Percentiles rank a stretch among this genome's conserved stretches.
These are phyloP conservation scores for Lipomyces sp. DNA, from an alignment of 805 yeast genomes.

Conservation along the genomic window DNA sequence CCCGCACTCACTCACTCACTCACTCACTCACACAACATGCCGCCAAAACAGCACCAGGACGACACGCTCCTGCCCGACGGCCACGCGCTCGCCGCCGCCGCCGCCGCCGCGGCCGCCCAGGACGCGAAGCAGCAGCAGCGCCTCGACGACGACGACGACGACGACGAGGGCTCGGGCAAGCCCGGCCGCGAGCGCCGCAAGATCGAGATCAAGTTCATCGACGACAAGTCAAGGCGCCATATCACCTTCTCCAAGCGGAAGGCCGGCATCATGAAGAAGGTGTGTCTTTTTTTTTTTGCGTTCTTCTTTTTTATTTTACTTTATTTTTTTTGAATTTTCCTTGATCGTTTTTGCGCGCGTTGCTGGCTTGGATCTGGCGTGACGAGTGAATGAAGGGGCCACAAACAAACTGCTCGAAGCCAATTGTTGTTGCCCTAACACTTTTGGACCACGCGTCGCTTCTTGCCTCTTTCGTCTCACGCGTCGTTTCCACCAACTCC, in stretches of 20 bases:
- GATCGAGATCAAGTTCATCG: slow-evolving; percentile 94
- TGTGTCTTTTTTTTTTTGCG: slow-evolving; percentile 4
- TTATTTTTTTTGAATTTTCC: neutral
- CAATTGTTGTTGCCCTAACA: neutral
- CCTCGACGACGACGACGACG: slow-evolving; percentile 45
- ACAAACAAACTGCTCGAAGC: too few relatives aligned
- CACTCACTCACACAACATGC: slow-evolving; percentile 8
- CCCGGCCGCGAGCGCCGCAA: slow-evolving; percentile 67
- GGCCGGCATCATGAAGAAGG: slow-evolving; percentile 97
- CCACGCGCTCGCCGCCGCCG: slow-evolving; percentile 10
- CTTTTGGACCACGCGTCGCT: slow-evolving; percentile 15
- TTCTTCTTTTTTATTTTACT: neutral
- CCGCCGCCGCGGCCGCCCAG: slow-evolving; percentile 10
- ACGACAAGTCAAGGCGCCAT: slow-evolving; percentile 96
- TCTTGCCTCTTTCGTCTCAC: neutral
- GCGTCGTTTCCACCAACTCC: neutral
- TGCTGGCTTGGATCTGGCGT: neutral
- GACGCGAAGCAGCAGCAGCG: slow-evolving; percentile 14
- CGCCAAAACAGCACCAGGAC: slow-evolving; percentile 10
- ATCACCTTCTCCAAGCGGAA: slow-evolving; percentile 96
- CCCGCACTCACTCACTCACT: neutral
- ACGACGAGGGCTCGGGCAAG: slow-evolving; percentile 45
- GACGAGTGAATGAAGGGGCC: too few relatives aligned
- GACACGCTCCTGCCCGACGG: slow-evolving; percentile 14
- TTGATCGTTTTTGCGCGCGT: neutral